Percentiles rank a stretch among this genome's conserved stretches.
Evolutionary conservation across 2,329 filamentous ascomycete species (phyloP).

Genomic region (Cordyceps cicadae): DNA sequence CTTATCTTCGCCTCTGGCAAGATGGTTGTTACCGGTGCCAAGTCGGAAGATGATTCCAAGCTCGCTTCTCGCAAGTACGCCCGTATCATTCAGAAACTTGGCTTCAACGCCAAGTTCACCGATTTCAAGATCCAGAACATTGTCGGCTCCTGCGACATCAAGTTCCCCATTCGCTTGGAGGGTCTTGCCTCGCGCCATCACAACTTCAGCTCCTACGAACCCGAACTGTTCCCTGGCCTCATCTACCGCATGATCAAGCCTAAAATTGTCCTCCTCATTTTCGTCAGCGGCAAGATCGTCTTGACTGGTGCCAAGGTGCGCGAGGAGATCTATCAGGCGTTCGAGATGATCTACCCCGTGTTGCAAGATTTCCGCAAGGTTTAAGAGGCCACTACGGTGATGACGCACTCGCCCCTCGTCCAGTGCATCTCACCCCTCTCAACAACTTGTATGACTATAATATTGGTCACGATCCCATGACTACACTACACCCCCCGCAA

Average conservation of each 20-base stretch:
- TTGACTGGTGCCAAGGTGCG: conserved; percentile 95
- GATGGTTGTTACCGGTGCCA: conserved; percentile 98
- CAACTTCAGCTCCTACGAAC: conserved; percentile 99
- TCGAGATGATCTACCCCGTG: conserved; percentile 96
- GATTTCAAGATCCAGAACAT: conserved; percentile 99
- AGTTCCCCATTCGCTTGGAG: conserved; percentile 96
- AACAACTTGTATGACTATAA: conserved; percentile 35
- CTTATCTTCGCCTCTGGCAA: conserved; percentile 97
- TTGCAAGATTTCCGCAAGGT: conserved; percentile 63
- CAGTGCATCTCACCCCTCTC: neutral
- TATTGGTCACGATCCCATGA: conserved; percentile 40
- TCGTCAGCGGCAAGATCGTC: conserved; percentile 97
- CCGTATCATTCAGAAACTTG: conserved; percentile 98
- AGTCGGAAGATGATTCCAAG: conserved; percentile 96
- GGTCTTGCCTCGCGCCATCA: conserved; percentile 94
- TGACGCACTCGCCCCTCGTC: neutral
- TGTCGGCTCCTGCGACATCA: conserved; percentile 97
- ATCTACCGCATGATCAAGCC: conserved; percentile 99
- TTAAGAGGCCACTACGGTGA: conserved; percentile 24
- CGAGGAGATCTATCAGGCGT: conserved; percentile 95
- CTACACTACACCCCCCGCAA: conserved; percentile 20
- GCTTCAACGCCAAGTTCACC: conserved; percentile 98
- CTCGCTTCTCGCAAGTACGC: conserved; percentile 96
- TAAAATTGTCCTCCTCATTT: conserved; percentile 96
- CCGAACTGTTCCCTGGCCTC: conserved; percentile 94